These are phyloP conservation scores for Beauveria brongniartii DNA, from an alignment of 2,329 filamentous ascomycete genomes.

Conservation along the genomic window DNA sequence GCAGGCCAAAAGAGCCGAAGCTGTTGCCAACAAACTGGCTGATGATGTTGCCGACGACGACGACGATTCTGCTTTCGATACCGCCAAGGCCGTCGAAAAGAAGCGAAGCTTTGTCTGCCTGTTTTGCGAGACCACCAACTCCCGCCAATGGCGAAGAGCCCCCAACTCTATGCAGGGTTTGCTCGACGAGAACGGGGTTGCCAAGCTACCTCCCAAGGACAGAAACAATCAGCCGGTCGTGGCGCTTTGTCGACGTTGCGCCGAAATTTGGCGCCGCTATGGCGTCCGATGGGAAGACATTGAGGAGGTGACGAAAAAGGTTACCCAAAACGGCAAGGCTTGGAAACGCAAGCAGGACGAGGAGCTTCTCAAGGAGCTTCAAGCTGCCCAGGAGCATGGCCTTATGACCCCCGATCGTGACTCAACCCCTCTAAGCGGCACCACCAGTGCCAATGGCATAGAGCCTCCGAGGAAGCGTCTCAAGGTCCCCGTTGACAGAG, in stretches of 20 bases:
- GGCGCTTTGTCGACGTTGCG: constrained; percentile 83
- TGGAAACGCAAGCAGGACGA: constrained; percentile 89
- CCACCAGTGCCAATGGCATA: constrained; percentile 20
- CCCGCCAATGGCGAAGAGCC: constrained; percentile 85
- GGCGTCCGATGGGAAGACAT: constrained; percentile 92
- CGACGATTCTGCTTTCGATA: constrained; percentile 94
- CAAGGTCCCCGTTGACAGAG: constrained; percentile 47
- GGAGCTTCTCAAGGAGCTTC: constrained; percentile 70
- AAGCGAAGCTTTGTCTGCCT: constrained; percentile 89
- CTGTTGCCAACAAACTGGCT: constrained; percentile 65
- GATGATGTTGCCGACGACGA: constrained; percentile 88
- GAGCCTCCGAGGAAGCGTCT: constrained; percentile 60
- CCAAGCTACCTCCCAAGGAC: constrained; percentile 58
- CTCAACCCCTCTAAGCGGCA: constrained; percentile 28
- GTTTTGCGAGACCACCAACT: constrained; percentile 74
- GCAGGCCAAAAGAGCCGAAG: constrained; percentile 67
- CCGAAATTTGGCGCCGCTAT: constrained; percentile 90
- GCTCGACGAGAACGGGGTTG: constrained; percentile 50
- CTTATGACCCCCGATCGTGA: constrained; percentile 35
- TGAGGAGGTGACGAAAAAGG: constrained; percentile 85
- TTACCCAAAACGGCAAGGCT: constrained; percentile 67
- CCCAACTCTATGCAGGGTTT: constrained; percentile 68
- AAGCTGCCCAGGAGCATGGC: constrained; percentile 53
- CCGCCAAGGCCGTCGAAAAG: constrained; percentile 68
- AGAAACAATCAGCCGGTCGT: constrained; percentile 67